Evolutionary conservation across 2,329 filamentous ascomycete genomes (phyloP).

Genomic region (Fusarium austroafricanum): DNA sequence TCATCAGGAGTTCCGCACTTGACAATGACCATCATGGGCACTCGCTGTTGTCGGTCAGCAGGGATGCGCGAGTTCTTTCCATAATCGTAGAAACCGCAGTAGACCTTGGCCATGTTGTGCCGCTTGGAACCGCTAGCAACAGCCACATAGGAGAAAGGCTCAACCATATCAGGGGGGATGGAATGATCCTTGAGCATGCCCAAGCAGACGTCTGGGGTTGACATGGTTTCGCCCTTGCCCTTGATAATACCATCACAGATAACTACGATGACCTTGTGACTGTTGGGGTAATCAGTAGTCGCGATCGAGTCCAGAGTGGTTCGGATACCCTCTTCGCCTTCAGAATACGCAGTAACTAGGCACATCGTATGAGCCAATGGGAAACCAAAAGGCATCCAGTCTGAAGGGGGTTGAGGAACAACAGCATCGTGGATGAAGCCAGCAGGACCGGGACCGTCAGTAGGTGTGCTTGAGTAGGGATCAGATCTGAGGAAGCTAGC

Average conservation of each 20-base stretch:
- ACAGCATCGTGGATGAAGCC: slow-evolving; percentile 98
- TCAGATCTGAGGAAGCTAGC: slow-evolving; percentile 73
- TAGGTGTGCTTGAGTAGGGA: slow-evolving; percentile 63
- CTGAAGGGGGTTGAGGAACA: slow-evolving; percentile 93
- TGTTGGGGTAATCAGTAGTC: slow-evolving; percentile 98
- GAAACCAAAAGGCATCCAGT: slow-evolving; percentile 98
- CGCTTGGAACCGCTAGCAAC: slow-evolving; percentile 95
- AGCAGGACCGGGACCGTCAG: slow-evolving; percentile 81
- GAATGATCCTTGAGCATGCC: slow-evolving; percentile 96
- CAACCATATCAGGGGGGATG: slow-evolving; percentile 81
- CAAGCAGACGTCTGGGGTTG: slow-evolving; percentile 90
- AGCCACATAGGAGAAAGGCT: slow-evolving; percentile 94
- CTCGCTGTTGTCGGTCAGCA: slow-evolving; percentile 89
- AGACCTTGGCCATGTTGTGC: slow-evolving; percentile 99
- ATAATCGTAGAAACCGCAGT: slow-evolving; percentile 98
- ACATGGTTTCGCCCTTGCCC: slow-evolving; percentile 86
- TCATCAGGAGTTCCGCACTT: slow-evolving; percentile 96
- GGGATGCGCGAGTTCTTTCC: slow-evolving; percentile 84
- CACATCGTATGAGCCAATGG: slow-evolving; percentile 94
- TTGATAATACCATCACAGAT: slow-evolving; percentile 99
- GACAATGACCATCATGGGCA: slow-evolving; percentile 96
- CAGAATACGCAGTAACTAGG: slow-evolving; percentile 95
- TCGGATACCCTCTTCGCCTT: slow-evolving; percentile 90
- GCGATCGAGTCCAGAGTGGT: slow-evolving; percentile 96
- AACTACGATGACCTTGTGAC: slow-evolving; percentile 95